A percentile compares a stretch with the other conserved stretches of the same genome.
These are phyloP conservation scores for Rubus parviflorus DNA, from an alignment of 306 rosid genomes.

Conservation along the genomic window DNA sequence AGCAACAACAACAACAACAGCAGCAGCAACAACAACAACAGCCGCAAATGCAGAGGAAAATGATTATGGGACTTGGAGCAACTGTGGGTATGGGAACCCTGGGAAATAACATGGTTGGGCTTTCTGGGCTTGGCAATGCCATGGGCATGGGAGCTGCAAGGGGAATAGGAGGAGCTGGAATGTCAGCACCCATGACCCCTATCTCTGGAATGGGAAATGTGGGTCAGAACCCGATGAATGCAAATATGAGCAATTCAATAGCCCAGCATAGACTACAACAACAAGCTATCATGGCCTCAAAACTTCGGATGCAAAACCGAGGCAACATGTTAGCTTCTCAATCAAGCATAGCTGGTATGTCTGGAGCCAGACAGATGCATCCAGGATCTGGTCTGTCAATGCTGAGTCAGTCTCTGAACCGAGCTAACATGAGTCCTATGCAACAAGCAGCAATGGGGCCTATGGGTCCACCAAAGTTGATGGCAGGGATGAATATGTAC, in stretches of 20 bases:
- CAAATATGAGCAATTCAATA: slow-evolving; percentile 53
- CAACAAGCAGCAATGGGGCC: slow-evolving; percentile 66
- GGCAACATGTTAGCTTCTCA: slow-evolving; percentile 61
- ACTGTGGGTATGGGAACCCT: slow-evolving; percentile 61
- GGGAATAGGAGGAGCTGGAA: slow-evolving; percentile 82
- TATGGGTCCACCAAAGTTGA: slow-evolving; percentile 89
- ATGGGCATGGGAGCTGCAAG: slow-evolving; percentile 74
- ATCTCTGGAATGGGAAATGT: slow-evolving; percentile 76
- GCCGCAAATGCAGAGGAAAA: slow-evolving; percentile 78
- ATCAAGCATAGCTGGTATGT: slow-evolving; percentile 57
- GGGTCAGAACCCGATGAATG: slow-evolving; percentile 70
- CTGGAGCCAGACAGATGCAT: slow-evolving; percentile 77
- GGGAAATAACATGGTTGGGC: slow-evolving; percentile 74
- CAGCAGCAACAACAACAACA: slow-evolving; percentile 56
- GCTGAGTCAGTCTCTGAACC: slow-evolving; percentile 61
- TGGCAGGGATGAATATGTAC: slow-evolving; percentile 58
- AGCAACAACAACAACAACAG: slow-evolving; percentile 51
- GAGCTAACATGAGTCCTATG: slow-evolving; percentile 54
- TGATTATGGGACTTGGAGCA: slow-evolving; percentile 81
- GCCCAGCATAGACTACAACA: slow-evolving; percentile 52
- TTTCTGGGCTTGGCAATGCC: slow-evolving; percentile 61
- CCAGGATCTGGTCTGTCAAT: slow-evolving; percentile 65
- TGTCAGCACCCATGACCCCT: slow-evolving; percentile 75
- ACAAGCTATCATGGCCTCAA: slow-evolving; percentile 41
- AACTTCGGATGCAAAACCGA: slow-evolving; percentile 46